Percentiles rank a stretch among this genome's conserved stretches.
Conservation (phyloP, 805 yeast species). For the Nakazawaea populi region DNA sequence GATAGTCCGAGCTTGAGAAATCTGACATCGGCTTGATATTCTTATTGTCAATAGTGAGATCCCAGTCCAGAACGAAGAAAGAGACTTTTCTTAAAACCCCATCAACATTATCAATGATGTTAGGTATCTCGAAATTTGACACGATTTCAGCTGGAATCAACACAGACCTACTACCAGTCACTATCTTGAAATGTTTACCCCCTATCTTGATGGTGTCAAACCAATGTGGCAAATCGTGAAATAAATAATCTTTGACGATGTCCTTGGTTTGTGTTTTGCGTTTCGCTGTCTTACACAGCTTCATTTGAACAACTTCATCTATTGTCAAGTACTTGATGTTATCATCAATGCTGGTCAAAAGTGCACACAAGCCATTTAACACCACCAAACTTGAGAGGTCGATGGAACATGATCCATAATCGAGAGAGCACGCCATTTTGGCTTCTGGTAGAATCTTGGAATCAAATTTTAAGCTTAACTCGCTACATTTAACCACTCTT, state of each 20-base stretch:
- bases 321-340: not conserved
- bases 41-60: not conserved
- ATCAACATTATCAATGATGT: slow-evolving; percentile 32
- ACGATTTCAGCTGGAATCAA: slow-evolving; percentile 34
- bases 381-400: slow-evolving; percentile 22
- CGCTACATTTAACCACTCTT: slow-evolving; percentile 1
- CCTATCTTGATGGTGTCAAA: slow-evolving; percentile 22
- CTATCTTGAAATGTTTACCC: slow-evolving; percentile 17
- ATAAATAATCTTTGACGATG: slow-evolving; percentile 13
- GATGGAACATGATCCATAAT: slow-evolving; percentile 17
- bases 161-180: slow-evolving; percentile 37
- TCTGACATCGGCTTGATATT: not conserved
- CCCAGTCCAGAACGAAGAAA: slow-evolving; percentile 5
- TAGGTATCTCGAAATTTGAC: slow-evolving; percentile 23
- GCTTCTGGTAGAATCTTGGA: slow-evolving; percentile 20
- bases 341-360: slow-evolving; percentile 9
- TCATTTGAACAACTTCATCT: not conserved
- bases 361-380: slow-evolving; percentile 21
- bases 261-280: not conserved
- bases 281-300: not conserved
- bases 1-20: not conserved
- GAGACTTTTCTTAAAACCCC: slow-evolving; percentile 11
- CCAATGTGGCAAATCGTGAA: slow-evolving; percentile 28
- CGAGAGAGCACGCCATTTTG: slow-evolving; percentile 14
- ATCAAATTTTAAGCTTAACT: slow-evolving; percentile 14